Percentiles rank a stretch among this genome's conserved stretches.
These are phyloP conservation scores for Ascochyta pisi DNA, from an alignment of 2,329 filamentous ascomycete genomes.

Conservation along the genomic window DNA sequence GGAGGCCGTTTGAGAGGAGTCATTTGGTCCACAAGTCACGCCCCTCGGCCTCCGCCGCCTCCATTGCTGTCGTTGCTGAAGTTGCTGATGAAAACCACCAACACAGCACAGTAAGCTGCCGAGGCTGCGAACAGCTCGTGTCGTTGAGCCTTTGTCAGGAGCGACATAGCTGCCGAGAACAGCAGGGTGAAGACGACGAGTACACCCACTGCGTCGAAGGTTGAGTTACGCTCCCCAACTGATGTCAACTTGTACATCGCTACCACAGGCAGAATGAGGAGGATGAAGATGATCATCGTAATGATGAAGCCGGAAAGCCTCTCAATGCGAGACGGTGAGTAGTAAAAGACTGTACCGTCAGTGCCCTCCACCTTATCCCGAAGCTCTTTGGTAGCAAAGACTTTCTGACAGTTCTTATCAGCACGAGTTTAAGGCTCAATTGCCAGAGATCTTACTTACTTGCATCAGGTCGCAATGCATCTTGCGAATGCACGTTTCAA, in stretches of 20 bases:
- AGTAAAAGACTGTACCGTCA: constrained; percentile 28
- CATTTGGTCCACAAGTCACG: too few species aligned
- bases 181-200: constrained; percentile 51
- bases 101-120: constrained; percentile 48
- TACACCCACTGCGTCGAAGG: constrained; percentile 49
- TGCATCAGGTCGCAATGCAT: too few species aligned
- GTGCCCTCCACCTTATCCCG: constrained; percentile 4
- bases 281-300: constrained; percentile 47
- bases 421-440: too few species aligned
- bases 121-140: constrained; percentile 48
- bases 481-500: constrained; percentile 35
- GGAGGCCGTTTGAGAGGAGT: too few species aligned
- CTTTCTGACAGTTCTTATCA: constrained; percentile 20
- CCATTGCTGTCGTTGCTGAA: constrained; percentile 26
- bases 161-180: constrained; percentile 42
- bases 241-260: constrained; percentile 46
- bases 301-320: constrained; percentile 47
- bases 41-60: background rate
- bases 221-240: constrained; percentile 32
- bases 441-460: too few species aligned
- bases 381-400: constrained; percentile 44
- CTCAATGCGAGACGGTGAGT: constrained; percentile 39
- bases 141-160: constrained; percentile 42
- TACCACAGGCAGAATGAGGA: constrained; percentile 48
- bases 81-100: constrained; percentile 49